Evolutionary conservation across 495 filamentous ascomycete genomes (phyloP).

Genomic region (Lasiosphaeria miniovina): DNA sequence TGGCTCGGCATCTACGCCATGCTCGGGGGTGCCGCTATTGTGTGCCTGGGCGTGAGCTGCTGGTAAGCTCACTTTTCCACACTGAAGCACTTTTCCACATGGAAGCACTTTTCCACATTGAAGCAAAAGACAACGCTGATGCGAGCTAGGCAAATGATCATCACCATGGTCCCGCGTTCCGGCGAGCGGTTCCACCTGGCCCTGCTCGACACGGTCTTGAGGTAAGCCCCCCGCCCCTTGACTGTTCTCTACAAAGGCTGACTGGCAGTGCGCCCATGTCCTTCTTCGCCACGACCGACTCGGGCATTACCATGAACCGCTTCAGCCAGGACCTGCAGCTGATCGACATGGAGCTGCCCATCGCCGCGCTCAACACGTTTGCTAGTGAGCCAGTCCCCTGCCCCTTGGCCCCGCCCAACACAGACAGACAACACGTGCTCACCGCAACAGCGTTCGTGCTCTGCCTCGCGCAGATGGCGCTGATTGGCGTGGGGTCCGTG

Average conservation of each 20-base stretch:
- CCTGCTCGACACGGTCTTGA: constrained; percentile 27
- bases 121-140: neutral
- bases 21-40: constrained; percentile 22
- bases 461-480: constrained; percentile 33
- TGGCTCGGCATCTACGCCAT: constrained; percentile 30
- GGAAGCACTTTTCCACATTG: neutral
- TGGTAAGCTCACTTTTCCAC: constrained; percentile 15
- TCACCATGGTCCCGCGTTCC: constrained; percentile 28
- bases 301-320: constrained; percentile 31
- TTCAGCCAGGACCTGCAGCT: constrained; percentile 63
- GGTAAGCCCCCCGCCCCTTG: constrained; percentile 3
- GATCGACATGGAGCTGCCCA: constrained; percentile 54
- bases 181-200: constrained; percentile 28
- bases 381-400: constrained; percentile 11
- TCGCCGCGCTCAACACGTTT: constrained; percentile 34
- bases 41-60: constrained; percentile 26
- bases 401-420: neutral
- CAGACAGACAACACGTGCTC: constrained; percentile 2
- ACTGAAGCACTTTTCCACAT: no score
- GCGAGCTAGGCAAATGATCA: constrained; percentile 26
- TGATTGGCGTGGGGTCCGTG: constrained; percentile 47
- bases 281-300: constrained; percentile 32
- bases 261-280: constrained; percentile 27
- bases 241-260: neutral
- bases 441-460: constrained; percentile 19